These are phyloP conservation scores for Hyaloscypha variabilis DNA, from an alignment of 495 filamentous ascomycete genomes.

Conservation along the genomic window DNA sequence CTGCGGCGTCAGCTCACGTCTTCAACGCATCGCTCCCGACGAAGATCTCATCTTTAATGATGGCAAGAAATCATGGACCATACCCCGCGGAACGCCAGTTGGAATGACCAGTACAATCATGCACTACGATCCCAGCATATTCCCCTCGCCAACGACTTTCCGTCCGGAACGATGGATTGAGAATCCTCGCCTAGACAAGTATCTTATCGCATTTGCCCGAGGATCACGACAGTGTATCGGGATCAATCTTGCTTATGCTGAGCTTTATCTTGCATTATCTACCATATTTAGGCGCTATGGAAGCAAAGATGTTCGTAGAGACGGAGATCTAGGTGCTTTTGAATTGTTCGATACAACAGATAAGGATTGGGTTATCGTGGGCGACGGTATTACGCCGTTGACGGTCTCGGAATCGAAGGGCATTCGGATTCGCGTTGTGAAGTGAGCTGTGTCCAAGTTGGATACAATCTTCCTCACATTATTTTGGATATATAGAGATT, in stretches of 20 bases:
- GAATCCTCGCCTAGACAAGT: slow-evolving; percentile 35
- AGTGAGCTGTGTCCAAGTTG: neutral
- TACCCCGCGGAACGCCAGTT: slow-evolving; percentile 42
- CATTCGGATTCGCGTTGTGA: neutral
- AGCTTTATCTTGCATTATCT: slow-evolving; percentile 42
- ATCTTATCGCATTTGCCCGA: slow-evolving; percentile 51
- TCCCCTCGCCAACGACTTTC: slow-evolving; percentile 48
- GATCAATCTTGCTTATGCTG: slow-evolving; percentile 50
- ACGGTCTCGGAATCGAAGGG: neutral
- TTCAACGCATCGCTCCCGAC: slow-evolving; percentile 37
- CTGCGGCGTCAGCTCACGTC: slow-evolving; percentile 38
- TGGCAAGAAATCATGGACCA: slow-evolving; percentile 34
- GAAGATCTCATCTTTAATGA: slow-evolving; percentile 23
- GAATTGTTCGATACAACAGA: neutral
- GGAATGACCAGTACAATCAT: slow-evolving; percentile 49
- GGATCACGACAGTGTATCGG: slow-evolving; percentile 53
- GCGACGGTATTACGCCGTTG: neutral
- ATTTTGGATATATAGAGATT: neutral
- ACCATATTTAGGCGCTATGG: slow-evolving; percentile 36
- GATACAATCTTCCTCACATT: neutral
- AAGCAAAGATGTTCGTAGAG: neutral
- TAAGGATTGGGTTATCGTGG: neutral
- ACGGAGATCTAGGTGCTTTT: neutral
- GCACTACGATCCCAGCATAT: slow-evolving; percentile 48
- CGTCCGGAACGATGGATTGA: slow-evolving; percentile 4